Evolutionary conservation across 2,329 filamentous ascomycete species (phyloP).

Genomic region (Trichoderma asperellum): DNA sequence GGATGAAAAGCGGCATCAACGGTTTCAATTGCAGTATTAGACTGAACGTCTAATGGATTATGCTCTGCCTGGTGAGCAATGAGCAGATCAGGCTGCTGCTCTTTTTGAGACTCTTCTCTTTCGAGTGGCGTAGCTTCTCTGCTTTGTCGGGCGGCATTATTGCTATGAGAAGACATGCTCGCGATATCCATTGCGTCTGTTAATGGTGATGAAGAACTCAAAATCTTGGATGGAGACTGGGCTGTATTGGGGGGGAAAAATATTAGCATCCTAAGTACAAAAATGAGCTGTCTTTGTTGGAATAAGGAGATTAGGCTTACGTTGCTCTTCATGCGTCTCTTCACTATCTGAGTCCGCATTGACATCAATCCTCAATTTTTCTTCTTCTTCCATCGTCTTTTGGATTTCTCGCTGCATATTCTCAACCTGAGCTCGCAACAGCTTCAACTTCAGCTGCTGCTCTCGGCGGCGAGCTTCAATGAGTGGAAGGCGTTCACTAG

Average conservation of each 20-base stretch:
- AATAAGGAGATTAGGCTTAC: constrained; percentile 22
- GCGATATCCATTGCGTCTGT: constrained; percentile 25
- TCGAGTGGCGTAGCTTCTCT: neutral
- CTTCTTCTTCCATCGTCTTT: constrained; percentile 43
- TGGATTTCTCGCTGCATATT: constrained; percentile 55
- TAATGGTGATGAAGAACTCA: neutral
- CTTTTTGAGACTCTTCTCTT: constrained; percentile 4
- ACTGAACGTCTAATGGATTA: neutral
- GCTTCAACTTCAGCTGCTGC: constrained; percentile 52
- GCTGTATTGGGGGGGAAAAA: neutral
- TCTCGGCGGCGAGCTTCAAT: constrained; percentile 44
- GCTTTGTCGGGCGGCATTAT: neutral
- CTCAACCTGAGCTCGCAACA: constrained; percentile 52
- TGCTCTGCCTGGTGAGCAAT: neutral
- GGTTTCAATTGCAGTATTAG: neutral
- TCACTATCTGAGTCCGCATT: constrained; percentile 32
- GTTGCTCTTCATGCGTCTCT: constrained; percentile 15
- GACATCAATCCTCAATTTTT: constrained; percentile 40
- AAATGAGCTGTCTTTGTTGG: neutral
- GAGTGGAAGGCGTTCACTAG: constrained; percentile 45
- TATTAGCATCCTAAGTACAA: neutral
- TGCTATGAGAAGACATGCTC: constrained; percentile 16
- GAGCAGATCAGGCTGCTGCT: neutral
- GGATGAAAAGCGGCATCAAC: neutral
- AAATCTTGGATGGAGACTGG: neutral